phyloP scores from a whole-genome alignment of 257 asterid species.

The Cynanchum wilfordii region DNA sequence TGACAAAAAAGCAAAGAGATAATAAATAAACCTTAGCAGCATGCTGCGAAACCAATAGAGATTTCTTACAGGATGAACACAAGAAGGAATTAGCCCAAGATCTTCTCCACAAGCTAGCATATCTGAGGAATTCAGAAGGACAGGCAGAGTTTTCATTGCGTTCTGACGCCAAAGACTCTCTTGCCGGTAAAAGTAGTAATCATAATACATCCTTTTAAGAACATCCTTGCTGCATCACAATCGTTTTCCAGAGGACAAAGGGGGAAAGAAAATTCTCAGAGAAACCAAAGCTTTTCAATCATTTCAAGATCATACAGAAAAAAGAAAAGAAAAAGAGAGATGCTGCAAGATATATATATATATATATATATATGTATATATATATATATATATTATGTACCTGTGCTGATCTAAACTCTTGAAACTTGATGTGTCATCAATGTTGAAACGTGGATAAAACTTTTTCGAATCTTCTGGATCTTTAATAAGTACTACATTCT shows the following conservation, averaged over 20 bases:
- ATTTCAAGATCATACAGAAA: background rate
- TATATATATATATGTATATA: too few relatives aligned
- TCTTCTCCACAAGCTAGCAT: conserved; percentile 99
- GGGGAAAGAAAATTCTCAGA: background rate
- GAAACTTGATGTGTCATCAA: conserved; percentile 85
- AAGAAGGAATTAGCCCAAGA: conserved; percentile 91
- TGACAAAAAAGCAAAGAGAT: conserved; percentile 6
- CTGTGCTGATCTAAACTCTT: conserved; percentile 64
- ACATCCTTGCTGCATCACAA: conserved; percentile 64
- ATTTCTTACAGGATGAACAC: conserved; percentile 84
- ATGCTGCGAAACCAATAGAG: conserved; percentile 7
- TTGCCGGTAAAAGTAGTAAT: conserved; percentile 94
- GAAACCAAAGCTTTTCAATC: background rate
- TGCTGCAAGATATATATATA: background rate
- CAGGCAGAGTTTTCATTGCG: conserved; percentile 91
- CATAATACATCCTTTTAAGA: conserved; percentile 67
- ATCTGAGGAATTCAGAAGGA: conserved; percentile 86
- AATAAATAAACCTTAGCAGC: background rate
- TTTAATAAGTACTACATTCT: conserved; percentile 79
- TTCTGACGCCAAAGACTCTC: conserved; percentile 87
- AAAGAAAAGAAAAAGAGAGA: background rate
- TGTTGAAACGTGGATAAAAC: conserved; percentile 88
- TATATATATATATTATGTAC: too few relatives aligned
- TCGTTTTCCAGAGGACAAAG: background rate
- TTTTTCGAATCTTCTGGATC: conserved; percentile 80